Evolutionary conservation across 495 filamentous ascomycete genomes (phyloP), one percentile per base, ranked within the genome.

Genomic region (Lophiotrema nucula): DNA sequence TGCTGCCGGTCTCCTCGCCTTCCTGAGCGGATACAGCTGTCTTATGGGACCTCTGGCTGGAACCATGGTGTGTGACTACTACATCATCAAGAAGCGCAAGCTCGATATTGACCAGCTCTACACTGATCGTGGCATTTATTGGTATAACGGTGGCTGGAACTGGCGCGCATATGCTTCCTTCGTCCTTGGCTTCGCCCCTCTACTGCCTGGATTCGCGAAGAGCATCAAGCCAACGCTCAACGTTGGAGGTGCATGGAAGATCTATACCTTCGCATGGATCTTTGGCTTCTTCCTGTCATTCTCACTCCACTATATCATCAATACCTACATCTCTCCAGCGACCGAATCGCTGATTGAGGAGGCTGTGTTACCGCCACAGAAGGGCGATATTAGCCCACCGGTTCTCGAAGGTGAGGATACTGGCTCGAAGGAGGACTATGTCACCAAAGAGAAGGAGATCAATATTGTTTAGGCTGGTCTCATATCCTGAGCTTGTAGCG

Each of bases 31-130:
- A 1, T 80, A 77, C 54, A 69, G 67, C 6, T 70, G 74, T 50
- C 73, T 80, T 58, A 73, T 81, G 46, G 76, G 73, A 4, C 73
- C 77, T 3, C 64, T 81, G 8, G 73, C 75, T 10, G 77, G 76
- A 1, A 70, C 74, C 2, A 73, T 79, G 57, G 64, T 80, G 8
- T 68, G 66, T 33, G 77, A 80, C 57, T 81, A 72, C 54, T 79
- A 71, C 53, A 54, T 78, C 28, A 71, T 78, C 47, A 66, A 72
- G 28, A 54, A 53, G 47, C 39, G 64, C 2, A 70, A 68, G 18
- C 64, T 74, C 22, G 64, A 76, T 16, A 23, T 76, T 37, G 62
- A 67, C 16, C 65, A 73, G 25, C 66, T 76, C 13, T 77, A 79
- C 55, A 68, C 60, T 13, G 62, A 64, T 16, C 50, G 65, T 11